These are phyloP conservation scores for Raffaelea arxii DNA, from an alignment of 2,329 filamentous ascomycete genomes.

Conservation along the genomic window DNA sequence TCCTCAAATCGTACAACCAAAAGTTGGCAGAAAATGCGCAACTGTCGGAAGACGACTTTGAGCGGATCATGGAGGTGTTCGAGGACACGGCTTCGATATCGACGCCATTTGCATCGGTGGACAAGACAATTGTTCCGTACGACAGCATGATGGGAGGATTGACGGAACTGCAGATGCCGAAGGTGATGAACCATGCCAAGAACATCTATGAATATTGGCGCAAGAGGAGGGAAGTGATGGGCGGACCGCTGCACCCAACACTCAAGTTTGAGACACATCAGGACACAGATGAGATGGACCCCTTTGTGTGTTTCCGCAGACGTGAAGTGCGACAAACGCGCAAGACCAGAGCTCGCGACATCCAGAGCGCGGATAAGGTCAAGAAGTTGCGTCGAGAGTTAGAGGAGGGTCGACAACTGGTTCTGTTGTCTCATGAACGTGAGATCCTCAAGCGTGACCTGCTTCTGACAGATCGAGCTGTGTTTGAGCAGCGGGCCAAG, in stretches of 20 bases:
- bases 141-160: constrained; percentile 66
- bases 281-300: constrained; percentile 91
- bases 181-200: constrained; percentile 53
- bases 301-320: constrained; percentile 94
- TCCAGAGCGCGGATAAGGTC: constrained; percentile 88
- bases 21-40: constrained; percentile 54
- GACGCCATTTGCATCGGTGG: constrained; percentile 81
- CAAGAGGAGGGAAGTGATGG: constrained; percentile 51
- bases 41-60: constrained; percentile 85
- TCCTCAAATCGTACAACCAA: constrained; percentile 74
- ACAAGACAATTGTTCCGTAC: constrained; percentile 74
- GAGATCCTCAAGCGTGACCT: constrained; percentile 72
- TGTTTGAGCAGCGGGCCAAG: constrained; percentile 74
- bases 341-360: constrained; percentile 89
- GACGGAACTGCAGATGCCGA: constrained; percentile 37
- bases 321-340: constrained; percentile 89
- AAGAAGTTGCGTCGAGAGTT: constrained; percentile 85
- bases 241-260: constrained; percentile 64
- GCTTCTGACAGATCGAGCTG: constrained; percentile 60
- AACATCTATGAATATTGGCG: constrained; percentile 89
- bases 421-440: constrained; percentile 67
- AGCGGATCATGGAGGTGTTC: constrained; percentile 89
- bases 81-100: constrained; percentile 77
- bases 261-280: constrained; percentile 93
- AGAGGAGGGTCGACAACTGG: constrained; percentile 75